Base-by-base conservation (phyloP, 176 grass and related monocot species). In the Eragrostis curvula region DNA sequence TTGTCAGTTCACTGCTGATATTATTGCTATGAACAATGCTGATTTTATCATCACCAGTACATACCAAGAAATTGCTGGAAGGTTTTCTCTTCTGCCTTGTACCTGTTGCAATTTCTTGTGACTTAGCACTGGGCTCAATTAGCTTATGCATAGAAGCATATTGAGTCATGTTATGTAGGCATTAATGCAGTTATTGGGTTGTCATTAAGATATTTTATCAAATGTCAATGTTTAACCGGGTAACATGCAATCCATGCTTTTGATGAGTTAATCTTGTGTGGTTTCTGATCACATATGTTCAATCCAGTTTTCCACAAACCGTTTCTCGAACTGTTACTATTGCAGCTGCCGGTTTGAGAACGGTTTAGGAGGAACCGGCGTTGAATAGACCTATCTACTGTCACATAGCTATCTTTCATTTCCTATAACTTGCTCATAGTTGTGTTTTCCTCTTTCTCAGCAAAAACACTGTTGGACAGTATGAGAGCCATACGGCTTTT, bases 41-140 rank as follows among this genome's bases (percentile, higher is more conserved):
- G 92, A 98, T 90, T 98, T 98, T 86, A 98, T 98, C 79, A 98
- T 98, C 82, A 98, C 96, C 21, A 98, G 96, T 79, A 98, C 96
- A 28, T 98, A 95, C 51, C 96, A 98, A 84, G 96, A 98, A 93
- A 95, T 98, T 71, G 90, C 92, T 48, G 96, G 96, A 93, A 98
- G 96, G 96, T 98, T 86, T 86, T 92, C 66, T 64, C 9, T 74
- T 79, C 42, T 77, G 12, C 18, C 69, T 27, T 63, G 49, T 85
- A 27, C 9, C 18, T 12, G 53, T 52, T 62, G 15, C 10, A 48
- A 5, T 71, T 79, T 51, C 13, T 29, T 57, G n/a, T 10, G 0
- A 39, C 65, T 66, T 18, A 85, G 28, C 29, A 57, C 39, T 80
- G 9, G 2, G 23, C 52, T 63, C 70, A 16, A 79, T 68, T 60